A percentile compares a stretch with the other conserved stretches of the same genome.
These are phyloP conservation scores for Ulmus americana DNA, from an alignment of 331 rosid species.

Conservation along the genomic window DNA sequence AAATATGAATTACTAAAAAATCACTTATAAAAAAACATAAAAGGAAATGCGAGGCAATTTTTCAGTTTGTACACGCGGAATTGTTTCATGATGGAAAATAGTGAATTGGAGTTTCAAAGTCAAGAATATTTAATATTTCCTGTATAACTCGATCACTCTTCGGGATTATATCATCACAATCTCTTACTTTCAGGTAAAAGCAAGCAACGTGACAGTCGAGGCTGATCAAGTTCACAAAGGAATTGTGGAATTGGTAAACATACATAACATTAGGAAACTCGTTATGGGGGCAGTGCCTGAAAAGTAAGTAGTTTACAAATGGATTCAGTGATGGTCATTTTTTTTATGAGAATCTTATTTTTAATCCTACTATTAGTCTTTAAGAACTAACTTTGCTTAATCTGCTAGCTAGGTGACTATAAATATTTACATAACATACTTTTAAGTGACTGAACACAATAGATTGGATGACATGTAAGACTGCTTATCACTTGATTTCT, in stretches of 20 bases:
- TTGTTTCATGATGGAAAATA: background rate
- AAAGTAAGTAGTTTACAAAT: constrained; percentile 45
- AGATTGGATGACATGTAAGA: background rate
- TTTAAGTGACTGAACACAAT: too few relatives aligned
- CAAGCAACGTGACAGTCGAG: constrained; percentile 43
- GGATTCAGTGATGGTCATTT: constrained; percentile 1
- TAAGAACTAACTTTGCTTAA: background rate
- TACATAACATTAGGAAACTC: constrained; percentile 55
- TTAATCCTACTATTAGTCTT: background rate
- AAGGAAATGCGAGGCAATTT: background rate
- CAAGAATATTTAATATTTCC: constrained; percentile 1
- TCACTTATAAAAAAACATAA: background rate
- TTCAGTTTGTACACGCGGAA: background rate
- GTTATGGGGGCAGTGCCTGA: constrained; percentile 66
- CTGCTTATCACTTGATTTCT: background rate
- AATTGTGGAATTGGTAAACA: constrained; percentile 58
- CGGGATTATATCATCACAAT: constrained; percentile 6
- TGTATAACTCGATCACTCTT: background rate
- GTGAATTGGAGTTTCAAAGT: background rate
- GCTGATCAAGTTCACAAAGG: constrained; percentile 64
- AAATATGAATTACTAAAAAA: background rate
- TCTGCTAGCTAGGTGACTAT: too few relatives aligned
- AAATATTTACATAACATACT: too few relatives aligned
- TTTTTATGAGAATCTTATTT: background rate
- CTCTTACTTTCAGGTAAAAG: constrained; percentile 48